Conservation (phyloP, 495 filamentous ascomycete species). For the Achaetomiella virescens region DNA sequence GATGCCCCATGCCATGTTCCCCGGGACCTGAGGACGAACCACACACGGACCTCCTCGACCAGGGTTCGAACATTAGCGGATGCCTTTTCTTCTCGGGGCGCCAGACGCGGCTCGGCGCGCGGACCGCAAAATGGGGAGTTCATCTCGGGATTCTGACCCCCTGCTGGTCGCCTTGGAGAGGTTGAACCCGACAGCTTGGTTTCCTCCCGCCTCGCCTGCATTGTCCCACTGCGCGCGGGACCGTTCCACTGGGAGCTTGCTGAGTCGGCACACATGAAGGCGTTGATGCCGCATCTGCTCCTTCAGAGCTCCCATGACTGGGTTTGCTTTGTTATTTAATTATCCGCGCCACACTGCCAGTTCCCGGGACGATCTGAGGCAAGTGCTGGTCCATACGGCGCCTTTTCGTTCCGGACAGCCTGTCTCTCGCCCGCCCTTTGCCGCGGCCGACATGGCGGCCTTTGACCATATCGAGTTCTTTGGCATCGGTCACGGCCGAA, state of each 20-base stretch:
- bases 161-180: background rate
- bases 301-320: no score
- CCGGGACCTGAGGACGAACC: no score
- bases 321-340: no score
- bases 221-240: background rate
- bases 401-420: no score
- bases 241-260: background rate
- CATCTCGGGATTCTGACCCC: background rate
- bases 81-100: background rate
- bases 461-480: conserved; percentile 11
- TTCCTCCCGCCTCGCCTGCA: background rate
- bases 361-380: no score
- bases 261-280: background rate
- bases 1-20: no score
- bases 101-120: background rate
- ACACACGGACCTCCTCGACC: no score
- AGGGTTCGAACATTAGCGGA: no score
- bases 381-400: no score
- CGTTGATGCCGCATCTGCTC: no score
- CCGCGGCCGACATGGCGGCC: conserved; percentile 10
- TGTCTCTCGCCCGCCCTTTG: background rate
- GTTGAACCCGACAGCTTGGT: conserved; percentile 4
- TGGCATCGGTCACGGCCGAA: conserved; percentile 11
- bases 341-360: no score
- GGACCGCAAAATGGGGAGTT: background rate